Evolutionary conservation across 495 filamentous ascomycete genomes (phyloP).

Genomic region (Aspergillus asperescens): DNA sequence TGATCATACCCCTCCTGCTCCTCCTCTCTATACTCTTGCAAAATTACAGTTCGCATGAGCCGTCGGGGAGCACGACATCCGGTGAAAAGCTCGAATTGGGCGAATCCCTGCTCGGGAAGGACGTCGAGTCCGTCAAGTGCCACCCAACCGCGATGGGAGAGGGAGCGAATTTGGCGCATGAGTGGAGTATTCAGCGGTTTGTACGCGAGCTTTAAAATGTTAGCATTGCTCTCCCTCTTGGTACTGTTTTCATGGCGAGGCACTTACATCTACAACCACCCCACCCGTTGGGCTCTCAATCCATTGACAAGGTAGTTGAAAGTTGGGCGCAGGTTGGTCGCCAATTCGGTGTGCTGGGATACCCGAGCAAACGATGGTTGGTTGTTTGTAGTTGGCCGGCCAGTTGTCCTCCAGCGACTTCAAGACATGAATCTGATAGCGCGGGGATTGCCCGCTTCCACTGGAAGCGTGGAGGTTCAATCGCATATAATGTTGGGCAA

Average conservation of each 20-base stretch:
- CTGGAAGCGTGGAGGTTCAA: constrained; percentile 28
- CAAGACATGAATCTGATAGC: constrained; percentile 50
- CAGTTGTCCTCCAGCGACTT: constrained; percentile 52
- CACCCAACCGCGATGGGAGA: constrained; percentile 62
- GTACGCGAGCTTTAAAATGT: constrained; percentile 54
- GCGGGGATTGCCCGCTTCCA: constrained; percentile 15
- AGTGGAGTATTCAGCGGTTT: constrained; percentile 67
- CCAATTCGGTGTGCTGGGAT: constrained; percentile 65
- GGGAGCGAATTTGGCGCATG: constrained; percentile 53
- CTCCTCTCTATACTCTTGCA: constrained; percentile 38
- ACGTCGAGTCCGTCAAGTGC: constrained; percentile 73
- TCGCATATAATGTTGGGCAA: constrained; percentile 64
- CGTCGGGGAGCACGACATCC: constrained; percentile 66
- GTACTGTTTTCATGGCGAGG: neutral
- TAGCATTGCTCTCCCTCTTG: neutral
- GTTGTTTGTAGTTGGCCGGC: constrained; percentile 58
- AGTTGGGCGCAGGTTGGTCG: constrained; percentile 58
- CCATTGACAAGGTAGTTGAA: constrained; percentile 66
- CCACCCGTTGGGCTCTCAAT: constrained; percentile 71
- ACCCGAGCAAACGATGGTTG: constrained; percentile 69
- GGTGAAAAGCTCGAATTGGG: constrained; percentile 76
- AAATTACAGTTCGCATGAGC: constrained; percentile 52
- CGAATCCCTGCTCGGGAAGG: constrained; percentile 72
- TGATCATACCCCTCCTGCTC: constrained; percentile 35
- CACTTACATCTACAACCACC: constrained; percentile 64